A percentile compares a stretch with the other conserved stretches of the same genome.
phyloP scores from a whole-genome alignment of 2,329 filamentous ascomycete species.

The Diaporthe capsici region DNA sequence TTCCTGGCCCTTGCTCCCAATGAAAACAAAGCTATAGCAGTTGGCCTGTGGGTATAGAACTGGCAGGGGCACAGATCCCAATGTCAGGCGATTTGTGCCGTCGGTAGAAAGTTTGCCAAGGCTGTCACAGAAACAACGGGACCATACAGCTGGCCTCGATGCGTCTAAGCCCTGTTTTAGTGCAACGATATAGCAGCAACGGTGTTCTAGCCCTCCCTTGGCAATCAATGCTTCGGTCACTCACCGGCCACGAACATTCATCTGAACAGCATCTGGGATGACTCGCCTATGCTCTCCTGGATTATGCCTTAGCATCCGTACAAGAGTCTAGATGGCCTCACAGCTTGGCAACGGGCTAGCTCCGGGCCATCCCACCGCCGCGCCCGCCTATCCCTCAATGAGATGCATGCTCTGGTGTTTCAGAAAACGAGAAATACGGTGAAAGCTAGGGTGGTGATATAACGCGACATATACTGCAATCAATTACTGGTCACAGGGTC shows the following conservation, averaged over 20 bases:
- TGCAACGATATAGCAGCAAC: neutral
- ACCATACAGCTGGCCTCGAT: neutral
- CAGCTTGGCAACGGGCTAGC: conserved; percentile 14
- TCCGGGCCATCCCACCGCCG: conserved; percentile 8
- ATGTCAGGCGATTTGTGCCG: conserved; percentile 6
- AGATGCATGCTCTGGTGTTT: neutral
- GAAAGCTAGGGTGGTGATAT: neutral
- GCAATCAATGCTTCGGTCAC: conserved; percentile 4
- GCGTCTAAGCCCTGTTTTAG: conserved; percentile 9
- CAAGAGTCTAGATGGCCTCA: neutral
- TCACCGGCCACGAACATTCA: neutral
- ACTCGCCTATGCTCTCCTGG: neutral
- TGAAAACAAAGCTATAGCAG: neutral
- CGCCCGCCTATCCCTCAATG: neutral
- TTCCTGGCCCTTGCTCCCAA: neutral
- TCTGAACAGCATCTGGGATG: conserved; percentile 2
- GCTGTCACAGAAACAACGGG: conserved; percentile 27
- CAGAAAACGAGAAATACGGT: neutral
- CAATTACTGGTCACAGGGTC: neutral
- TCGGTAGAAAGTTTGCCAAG: conserved; percentile 13
- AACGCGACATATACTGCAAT: neutral
- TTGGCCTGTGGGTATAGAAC: neutral
- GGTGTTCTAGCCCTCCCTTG: conserved; percentile 10
- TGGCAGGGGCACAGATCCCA: neutral
- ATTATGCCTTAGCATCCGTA: neutral